Evolutionary conservation across 192 early-diverging fungal species (phyloP).

Genomic region (Gryganskiella cystojenkinii): DNA sequence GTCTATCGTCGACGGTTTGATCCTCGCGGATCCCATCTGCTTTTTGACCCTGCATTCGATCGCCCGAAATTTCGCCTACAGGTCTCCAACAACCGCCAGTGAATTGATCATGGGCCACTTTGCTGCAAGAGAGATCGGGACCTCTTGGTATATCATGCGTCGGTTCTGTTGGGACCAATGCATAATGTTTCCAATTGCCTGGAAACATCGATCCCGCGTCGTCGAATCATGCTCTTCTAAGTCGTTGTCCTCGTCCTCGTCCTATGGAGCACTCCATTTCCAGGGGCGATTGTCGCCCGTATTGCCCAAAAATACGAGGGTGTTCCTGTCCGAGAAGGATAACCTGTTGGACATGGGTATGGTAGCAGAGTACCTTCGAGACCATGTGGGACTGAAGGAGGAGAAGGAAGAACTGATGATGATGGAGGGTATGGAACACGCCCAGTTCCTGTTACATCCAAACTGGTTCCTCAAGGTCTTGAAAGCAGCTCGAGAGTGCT

Average conservation of each 20-base stretch:
- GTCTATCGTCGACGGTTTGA: slow-evolving; percentile 59
- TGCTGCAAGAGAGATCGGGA: slow-evolving; percentile 47
- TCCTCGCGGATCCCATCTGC: slow-evolving; percentile 75
- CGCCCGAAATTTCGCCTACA: slow-evolving; percentile 69
- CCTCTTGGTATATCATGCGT: slow-evolving; percentile 52
- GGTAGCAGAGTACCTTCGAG: slow-evolving; percentile 33
- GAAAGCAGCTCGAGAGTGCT: slow-evolving; percentile 44
- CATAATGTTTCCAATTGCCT: slow-evolving; percentile 37
- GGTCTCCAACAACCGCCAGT: slow-evolving; percentile 45
- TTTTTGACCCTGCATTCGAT: slow-evolving; percentile 73
- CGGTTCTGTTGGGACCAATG: slow-evolving; percentile 50
- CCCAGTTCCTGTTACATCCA: slow-evolving; percentile 37
- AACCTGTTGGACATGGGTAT: slow-evolving; percentile 39
- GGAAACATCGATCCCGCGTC: slow-evolving; percentile 29
- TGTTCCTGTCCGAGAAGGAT: slow-evolving; percentile 46
- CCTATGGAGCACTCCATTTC: neutral
- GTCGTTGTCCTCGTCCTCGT: too few species aligned
- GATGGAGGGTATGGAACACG: slow-evolving; percentile 50
- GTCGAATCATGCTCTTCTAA: too few species aligned
- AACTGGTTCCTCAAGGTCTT: slow-evolving; percentile 44
- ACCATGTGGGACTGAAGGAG: slow-evolving; percentile 22
- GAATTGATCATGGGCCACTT: slow-evolving; percentile 48
- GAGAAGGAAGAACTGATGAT: slow-evolving; percentile 34
- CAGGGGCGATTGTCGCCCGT: slow-evolving; percentile 39
- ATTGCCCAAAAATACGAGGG: slow-evolving; percentile 35